Evolutionary conservation across 2,329 filamentous ascomycete species (phyloP), one percentile per base, ranked within the genome.

Genomic region (Alternaria novae-zelandiae): DNA sequence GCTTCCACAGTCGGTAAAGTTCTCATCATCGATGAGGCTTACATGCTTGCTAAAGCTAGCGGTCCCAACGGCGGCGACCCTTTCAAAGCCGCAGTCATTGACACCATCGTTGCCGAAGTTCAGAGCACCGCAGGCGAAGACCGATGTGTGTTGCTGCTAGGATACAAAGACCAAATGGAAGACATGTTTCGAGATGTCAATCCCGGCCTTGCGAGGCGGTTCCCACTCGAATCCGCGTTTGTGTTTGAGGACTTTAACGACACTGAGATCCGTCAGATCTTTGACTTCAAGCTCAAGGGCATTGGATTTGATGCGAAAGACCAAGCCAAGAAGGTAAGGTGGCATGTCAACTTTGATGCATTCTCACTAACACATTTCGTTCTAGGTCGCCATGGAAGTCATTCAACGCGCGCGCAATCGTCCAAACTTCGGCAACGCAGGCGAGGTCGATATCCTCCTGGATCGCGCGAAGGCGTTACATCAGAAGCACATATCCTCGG

Each of bases 1-100:
- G 87, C 86, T 0, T 81, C 88, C 0, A 88, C 90, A 0, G 67
- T 85, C 0, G 92, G 92, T 0, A 95, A 94, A 67, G 90, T 94
- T 0, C 84, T 95, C 0, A 87, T 95, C 13, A 93, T 95, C 3
- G 92, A 95, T 65, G 92, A 96, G 73, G 91, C 91, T 0, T 94
- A 95, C 66, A 88, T 88, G 32, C 82, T 95, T 0, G 86, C 84
- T 50, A 76, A 73, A 0, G 86, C 84, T 49, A 76, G 73, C 0
- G 71, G 75, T 1, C 54, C 57, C 0, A 41, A 41, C 36, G 65
- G 82, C 13, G 74, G 79, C 1, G 85, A 89, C 67, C 62, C 66
- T 0, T 93, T 80, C 79, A 90, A 87, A 73, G 85, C 83, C 0
- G 89, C 88, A 0, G 89, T 92, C 1, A 84, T 93, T 4, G 91